These are phyloP conservation scores for Chamaecyparis obtusa DNA, from an alignment of 75 land plant species.

Conservation along the genomic window DNA sequence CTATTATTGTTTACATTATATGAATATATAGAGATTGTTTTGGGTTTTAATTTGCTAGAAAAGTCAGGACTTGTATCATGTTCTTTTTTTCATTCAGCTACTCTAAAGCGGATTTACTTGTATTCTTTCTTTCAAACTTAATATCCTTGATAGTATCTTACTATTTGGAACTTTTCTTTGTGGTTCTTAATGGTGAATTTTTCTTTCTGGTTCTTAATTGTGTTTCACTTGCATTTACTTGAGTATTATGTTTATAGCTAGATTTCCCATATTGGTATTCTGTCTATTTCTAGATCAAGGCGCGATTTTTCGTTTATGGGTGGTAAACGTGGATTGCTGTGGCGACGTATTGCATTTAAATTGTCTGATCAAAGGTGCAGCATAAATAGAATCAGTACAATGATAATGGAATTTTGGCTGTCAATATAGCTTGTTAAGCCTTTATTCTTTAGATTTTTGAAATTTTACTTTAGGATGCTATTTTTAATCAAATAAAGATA, in stretches of 20 bases:
- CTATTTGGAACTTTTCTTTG: constrained; percentile 1
- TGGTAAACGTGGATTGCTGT: constrained; percentile 84
- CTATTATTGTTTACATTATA: not conserved
- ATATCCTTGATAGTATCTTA: not conserved
- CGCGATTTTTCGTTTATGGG: constrained; percentile 98
- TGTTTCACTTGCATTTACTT: not conserved
- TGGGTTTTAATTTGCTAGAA: not conserved
- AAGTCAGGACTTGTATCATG: not conserved
- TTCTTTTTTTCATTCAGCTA: not conserved
- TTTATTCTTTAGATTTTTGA: not conserved
- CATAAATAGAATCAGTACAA: not conserved
- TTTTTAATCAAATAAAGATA: constrained; percentile 8
- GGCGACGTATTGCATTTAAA: constrained; percentile 71
- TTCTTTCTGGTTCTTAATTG: not conserved
- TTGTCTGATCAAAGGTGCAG: constrained; percentile 47
- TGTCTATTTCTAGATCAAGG: constrained; percentile 49
- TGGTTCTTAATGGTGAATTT: no score
- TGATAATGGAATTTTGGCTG: not conserved
- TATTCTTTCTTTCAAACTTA: constrained; percentile 4
- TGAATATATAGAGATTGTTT: not conserved
- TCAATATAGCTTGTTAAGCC: not conserved
- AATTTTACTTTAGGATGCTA: not conserved
- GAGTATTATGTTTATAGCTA: not conserved
- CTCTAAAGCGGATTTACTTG: not conserved
- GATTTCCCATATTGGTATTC: not conserved